Evolutionary conservation across 1,284 basidiomycete genomes (phyloP).

Genomic region (Marasmius tenuissimus): DNA sequence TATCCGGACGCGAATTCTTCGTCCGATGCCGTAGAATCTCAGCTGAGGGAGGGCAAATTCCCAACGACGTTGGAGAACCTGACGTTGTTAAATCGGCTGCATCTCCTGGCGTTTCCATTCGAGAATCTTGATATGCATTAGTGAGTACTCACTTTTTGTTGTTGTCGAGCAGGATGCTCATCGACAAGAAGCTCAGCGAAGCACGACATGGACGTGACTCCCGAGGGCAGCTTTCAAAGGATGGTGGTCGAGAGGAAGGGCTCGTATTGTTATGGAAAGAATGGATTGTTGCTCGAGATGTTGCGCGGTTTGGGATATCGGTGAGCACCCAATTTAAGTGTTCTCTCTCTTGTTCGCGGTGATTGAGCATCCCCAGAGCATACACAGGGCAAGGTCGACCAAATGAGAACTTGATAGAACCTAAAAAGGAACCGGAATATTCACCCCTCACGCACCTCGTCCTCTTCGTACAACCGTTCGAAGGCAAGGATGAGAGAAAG

Average conservation of each 20-base stretch:
- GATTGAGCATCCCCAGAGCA: conserved; percentile 20
- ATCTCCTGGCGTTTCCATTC: conserved; percentile 31
- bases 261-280: conserved; percentile 39
- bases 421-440: conserved; percentile 11
- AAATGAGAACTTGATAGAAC: conserved; percentile 17
- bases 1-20: not conserved
- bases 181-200: conserved; percentile 24
- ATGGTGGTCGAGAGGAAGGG: conserved; percentile 29
- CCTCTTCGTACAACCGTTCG: conserved; percentile 35
- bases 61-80: conserved; percentile 27
- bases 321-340: conserved; percentile 14
- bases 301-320: conserved; percentile 37
- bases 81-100: conserved; percentile 19
- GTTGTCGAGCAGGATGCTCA: not conserved
- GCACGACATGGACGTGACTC: conserved; percentile 32
- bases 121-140: conserved; percentile 40
- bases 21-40: conserved; percentile 15
- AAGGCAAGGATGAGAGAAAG: conserved; percentile 20
- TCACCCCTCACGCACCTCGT: conserved; percentile 30
- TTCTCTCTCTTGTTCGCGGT: too few relatives aligned
- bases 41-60: not conserved
- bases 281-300: conserved; percentile 33
- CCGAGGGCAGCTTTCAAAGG: conserved; percentile 27
- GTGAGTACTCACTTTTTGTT: conserved; percentile 21
- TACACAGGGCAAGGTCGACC: conserved; percentile 30